Evolutionary conservation across 139 green algal genomes (phyloP).

Genomic region (Chlamydomonas sp.): DNA sequence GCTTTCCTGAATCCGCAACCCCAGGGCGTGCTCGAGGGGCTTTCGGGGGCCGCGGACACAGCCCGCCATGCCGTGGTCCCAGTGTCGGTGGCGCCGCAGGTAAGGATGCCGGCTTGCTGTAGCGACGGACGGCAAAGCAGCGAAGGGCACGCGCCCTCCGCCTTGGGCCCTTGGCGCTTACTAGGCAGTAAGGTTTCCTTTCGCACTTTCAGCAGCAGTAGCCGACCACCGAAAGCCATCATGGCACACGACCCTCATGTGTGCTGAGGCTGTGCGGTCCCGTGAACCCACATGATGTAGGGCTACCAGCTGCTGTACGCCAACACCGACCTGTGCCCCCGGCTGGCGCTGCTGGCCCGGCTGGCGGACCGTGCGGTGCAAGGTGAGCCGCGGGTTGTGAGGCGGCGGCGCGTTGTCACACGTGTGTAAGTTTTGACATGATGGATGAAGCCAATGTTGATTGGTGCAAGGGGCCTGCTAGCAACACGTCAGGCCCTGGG

Average conservation of each 20-base stretch:
- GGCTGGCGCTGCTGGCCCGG: background rate
- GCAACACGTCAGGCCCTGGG: too few relatives aligned
- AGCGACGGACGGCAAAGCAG: background rate
- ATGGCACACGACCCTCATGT: too few relatives aligned
- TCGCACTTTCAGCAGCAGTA: background rate
- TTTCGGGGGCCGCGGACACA: background rate
- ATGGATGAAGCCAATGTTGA: too few relatives aligned
- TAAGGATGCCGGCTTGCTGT: background rate
- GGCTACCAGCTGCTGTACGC: constrained; percentile 9
- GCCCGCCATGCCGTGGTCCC: background rate
- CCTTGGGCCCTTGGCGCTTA: too few relatives aligned
- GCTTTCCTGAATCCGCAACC: too few relatives aligned
- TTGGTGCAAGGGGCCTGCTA: too few relatives aligned
- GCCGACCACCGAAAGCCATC: background rate
- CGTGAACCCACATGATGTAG: background rate
- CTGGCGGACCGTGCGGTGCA: background rate
- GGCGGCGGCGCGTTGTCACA: too few relatives aligned
- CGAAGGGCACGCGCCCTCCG: too few relatives aligned
- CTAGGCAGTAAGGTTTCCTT: background rate
- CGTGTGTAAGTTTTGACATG: too few relatives aligned
- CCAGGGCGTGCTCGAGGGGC: background rate
- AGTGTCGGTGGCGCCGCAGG: background rate
- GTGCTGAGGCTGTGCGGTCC: background rate
- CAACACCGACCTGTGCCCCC: background rate
- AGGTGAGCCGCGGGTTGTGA: background rate